Percentiles rank a stretch among this genome's conserved stretches.
Conservation (phyloP, 2,329 filamentous ascomycete species). For the Penicillium crustosum region DNA sequence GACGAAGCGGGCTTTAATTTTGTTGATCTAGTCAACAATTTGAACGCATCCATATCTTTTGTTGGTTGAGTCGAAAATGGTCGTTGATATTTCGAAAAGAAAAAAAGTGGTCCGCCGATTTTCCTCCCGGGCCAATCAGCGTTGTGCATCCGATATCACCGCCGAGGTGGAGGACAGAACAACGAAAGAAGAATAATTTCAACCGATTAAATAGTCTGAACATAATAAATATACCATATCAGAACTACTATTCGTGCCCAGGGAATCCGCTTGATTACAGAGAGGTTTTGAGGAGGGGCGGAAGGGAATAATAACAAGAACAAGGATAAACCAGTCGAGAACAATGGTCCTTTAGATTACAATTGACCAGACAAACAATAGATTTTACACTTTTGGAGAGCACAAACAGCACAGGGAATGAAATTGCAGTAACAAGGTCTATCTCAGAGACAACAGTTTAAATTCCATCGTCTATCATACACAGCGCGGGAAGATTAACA, state of each 20-base stretch:
- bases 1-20: conserved; percentile 40
- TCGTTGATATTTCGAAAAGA: conserved; percentile 22
- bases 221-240: background rate
- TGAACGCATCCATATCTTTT: conserved; percentile 48
- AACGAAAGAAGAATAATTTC: background rate
- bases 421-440: conserved; percentile 24
- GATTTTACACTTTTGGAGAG: background rate
- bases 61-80: conserved; percentile 10
- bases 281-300: background rate
- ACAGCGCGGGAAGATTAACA: conserved; percentile 33
- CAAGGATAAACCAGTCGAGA: background rate
- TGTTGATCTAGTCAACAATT: conserved; percentile 46
- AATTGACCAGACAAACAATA: background rate
- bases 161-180: background rate
- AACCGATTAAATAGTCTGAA: background rate
- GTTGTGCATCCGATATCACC: background rate
- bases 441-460: conserved; percentile 45
- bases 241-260: background rate
- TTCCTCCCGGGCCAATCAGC: conserved; percentile 37
- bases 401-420: conserved; percentile 10
- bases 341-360: background rate
- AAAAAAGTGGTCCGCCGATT: conserved; percentile 29
- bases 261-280: background rate
- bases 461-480: conserved; percentile 52
- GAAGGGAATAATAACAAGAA: background rate